Evolutionary conservation across 106 monocot species (phyloP).

Genomic region (Dioscorea alata): DNA sequence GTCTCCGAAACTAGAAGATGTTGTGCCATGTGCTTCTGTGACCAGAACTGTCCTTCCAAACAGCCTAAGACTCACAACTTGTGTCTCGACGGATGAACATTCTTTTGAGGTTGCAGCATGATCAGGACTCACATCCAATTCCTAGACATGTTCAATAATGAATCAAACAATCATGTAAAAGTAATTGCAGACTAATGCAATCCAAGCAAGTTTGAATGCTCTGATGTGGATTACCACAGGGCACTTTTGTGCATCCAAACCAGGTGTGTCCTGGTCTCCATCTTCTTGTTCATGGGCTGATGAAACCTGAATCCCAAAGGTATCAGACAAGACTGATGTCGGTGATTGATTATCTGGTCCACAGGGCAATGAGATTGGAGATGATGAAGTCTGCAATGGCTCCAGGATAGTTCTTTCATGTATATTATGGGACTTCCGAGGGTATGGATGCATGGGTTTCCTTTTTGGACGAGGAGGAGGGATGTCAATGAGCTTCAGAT

Average conservation of each 20-base stretch:
- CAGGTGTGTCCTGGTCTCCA: not conserved
- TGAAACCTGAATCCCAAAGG: conserved; percentile 7
- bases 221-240: conserved; percentile 3
- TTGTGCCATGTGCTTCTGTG: conserved; percentile 9
- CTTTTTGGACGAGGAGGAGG: conserved; percentile 92
- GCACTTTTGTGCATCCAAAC: conserved; percentile 7
- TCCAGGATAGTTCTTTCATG: conserved; percentile 19
- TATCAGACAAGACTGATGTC: conserved; percentile 42
- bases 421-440: conserved; percentile 52
- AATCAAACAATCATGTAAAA: not conserved
- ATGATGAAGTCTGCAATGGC: conserved; percentile 19
- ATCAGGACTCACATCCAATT: conserved; percentile 8
- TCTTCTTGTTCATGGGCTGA: conserved; percentile 19
- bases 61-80: conserved; percentile 38
- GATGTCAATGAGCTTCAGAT: conserved; percentile 46
- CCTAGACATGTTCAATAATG: conserved; percentile 4
- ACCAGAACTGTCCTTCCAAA: conserved; percentile 69
- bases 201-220: not conserved
- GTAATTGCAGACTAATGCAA: not conserved
- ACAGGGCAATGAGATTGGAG: conserved; percentile 10
- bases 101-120: not conserved
- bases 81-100: conserved; percentile 14
- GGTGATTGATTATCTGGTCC: conserved; percentile 66
- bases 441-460: conserved; percentile 77
- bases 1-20: not conserved